Base-by-base conservation (phyloP, 305 asterid genomes). In the Plantago rigida region DNA sequence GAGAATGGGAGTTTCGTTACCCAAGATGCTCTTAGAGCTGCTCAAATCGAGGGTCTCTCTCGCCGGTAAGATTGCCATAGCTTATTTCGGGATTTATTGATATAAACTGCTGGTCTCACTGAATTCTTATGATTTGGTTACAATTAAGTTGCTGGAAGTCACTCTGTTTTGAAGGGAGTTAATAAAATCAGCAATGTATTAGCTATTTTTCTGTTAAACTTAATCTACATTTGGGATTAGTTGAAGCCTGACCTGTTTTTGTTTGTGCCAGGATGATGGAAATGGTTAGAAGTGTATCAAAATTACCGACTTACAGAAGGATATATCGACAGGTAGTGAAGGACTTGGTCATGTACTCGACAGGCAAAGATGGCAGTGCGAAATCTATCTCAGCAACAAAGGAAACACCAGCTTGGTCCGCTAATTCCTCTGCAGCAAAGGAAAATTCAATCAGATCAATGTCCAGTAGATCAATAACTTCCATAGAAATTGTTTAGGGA, bases 281-380 rank as follows among this genome's bases (percentile, higher is more conserved):
- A 53, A 83, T 92, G 74, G 55, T 56, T 13, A 76, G 79, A 69
- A 82, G 95, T 69, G 26, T 78, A 2, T 55, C 86, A 1, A 91
- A 88, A 74, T 77, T 91, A 50, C 98, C 98, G 1, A 88, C 95
- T 51, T 80, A 82, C 17, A 80, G 95, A 26, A 83, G 99, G 75
- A 82, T 73, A 68, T 92, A 73, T 71, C 77, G 86, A 44, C 95
- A 84, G 29, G 82, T 92, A 8, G 96, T 89, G 72, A 92, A 84
- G 81, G 82, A 75, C 34, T 56, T 88, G 63, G 54, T 82, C 17
- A 13, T 52, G 57, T 60, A 83, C 67, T 59, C 85, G 0, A 57
- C 12, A 0, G 79, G 77, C 4, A 80, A 76, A 70, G 95, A 81
- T 13, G 70, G 77, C 15, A 71, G 81, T 3, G 9, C 66, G 1